Base-by-base conservation (phyloP, 2,329 filamentous ascomycete species). In the Nectriaceae sp. region DNA sequence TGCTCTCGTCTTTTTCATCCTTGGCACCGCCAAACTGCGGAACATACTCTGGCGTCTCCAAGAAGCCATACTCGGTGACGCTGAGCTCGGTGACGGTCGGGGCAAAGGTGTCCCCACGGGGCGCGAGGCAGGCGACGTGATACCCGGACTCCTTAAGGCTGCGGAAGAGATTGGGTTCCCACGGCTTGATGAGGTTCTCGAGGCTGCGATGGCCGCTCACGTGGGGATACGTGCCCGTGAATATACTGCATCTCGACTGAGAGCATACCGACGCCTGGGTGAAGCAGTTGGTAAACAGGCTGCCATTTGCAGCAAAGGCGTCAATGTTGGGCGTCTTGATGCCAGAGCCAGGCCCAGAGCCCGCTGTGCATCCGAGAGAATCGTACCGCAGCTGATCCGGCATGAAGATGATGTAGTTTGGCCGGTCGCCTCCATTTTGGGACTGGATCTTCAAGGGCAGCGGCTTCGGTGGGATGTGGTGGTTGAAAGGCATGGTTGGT, bases 351-450 rank as follows among this genome's bases (percentile, higher is more conserved):
- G 59, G 60, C 3, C 57, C 61, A n/a, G n/a, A n/a, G n/a, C n/a
- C n/a, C 3, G 65, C 65, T 5, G 54, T 61, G 38, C 68, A 74
- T 1, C 68, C 67, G 0, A 76, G 57, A 2, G 72, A 67, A 53
- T 77, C 75, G 38, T 71, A 75, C 10, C 74, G 69, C 3, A 77
- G 62, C 58, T 76, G 74, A 41, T 77, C 74, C 3, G 73, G 74
- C 74, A 76, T 76, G 51, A 76, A 77, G 6, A 76, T 70, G 42
- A 73, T 56, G 21, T 69, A 65, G 45, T 75, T 74, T 13, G 69
- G 65, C 15, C 52, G 49, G 15, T 56, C 16, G 3, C 57, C 61
- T 21, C 63, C 64, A 54, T 65, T 65, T 10, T 53, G 50, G 3
- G 63, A 65, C 40, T 60, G 20, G 10, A 64, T 33, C 11, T 49